Evolutionary conservation across 2,329 filamentous ascomycete genomes (phyloP).

Genomic region (Kalmusia sp.): DNA sequence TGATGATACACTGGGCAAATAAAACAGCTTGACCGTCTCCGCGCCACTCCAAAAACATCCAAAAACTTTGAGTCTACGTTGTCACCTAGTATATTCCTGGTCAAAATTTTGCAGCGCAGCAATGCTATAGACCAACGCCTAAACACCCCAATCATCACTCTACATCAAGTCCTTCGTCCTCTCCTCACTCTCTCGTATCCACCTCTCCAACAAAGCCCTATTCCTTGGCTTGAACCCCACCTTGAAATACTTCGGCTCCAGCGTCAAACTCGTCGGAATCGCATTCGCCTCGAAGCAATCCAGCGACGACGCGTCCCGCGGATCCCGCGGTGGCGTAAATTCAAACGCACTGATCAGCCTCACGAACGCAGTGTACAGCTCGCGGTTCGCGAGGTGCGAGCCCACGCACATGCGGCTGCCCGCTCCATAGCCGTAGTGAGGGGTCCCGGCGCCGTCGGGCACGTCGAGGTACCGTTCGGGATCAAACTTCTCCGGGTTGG

Average conservation of each 20-base stretch:
- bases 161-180: conserved; percentile 50
- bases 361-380: conserved; percentile 56
- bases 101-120: too few relatives aligned
- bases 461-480: conserved; percentile 72
- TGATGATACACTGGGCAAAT: too few relatives aligned
- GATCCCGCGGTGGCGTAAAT: conserved; percentile 50
- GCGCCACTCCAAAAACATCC: too few relatives aligned
- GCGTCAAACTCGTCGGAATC: conserved; percentile 55
- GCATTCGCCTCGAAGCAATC: conserved; percentile 55
- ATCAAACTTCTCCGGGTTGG: conserved; percentile 67
- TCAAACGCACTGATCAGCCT: conserved; percentile 57
- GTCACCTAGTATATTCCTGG: too few relatives aligned
- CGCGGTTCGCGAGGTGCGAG: conserved; percentile 52
- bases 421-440: conserved; percentile 58
- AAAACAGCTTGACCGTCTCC: too few relatives aligned
- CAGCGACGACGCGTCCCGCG: conserved; percentile 51
- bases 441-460: conserved; percentile 53
- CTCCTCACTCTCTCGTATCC: conserved; percentile 57
- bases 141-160: too few relatives aligned
- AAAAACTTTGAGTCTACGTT: too few relatives aligned
- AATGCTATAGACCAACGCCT: too few relatives aligned
- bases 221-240: conserved; percentile 55
- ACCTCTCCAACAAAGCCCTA: conserved; percentile 49
- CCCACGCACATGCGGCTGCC: conserved; percentile 57
- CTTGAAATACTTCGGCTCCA: conserved; percentile 61